Evolutionary conservation across 2,329 filamentous ascomycete genomes (phyloP), one percentile per base, ranked within the genome.

Genomic region (Fusarium odoratissimum): DNA sequence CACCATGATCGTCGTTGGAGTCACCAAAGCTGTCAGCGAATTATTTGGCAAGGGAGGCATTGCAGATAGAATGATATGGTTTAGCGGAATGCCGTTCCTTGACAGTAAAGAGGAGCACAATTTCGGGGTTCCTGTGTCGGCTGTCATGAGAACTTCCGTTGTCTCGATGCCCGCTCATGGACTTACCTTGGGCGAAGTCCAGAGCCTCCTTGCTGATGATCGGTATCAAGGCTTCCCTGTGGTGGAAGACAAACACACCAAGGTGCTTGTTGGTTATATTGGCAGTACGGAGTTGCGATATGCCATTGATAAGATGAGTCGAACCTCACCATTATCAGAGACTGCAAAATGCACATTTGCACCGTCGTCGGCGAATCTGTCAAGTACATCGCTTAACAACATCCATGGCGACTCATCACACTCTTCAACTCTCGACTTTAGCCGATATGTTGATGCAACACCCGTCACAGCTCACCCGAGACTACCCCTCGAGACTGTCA

Each of bases 61-160:
- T 65, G 96, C 96, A 28, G 96, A 99, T 81, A 92, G 95, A 69
- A 97, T 98, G 94, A 99, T 99, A 76, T 97, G 95, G 92, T 97
- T 98, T 84, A 98, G 94, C 76, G 96, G 96, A 2, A 97, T 98
- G 78, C 96, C 96, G 0, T 99, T 97, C 83, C 87, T 99, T 6
- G 96, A 99, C 83, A 97, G 93, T 82, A 99, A 99, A 80, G 95
- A 98, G 82, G 96, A 98, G 64, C 95, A 98, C 82, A 95, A 95
- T 59, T 98, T 98, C 82, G 95, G 95, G 51, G 95, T 98, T 1
- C 93, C 96, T 0, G 96, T 98, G 14, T 96, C 94, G 0, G 90
- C 93, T 71, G 94, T 93, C 72, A 98, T 98, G 95, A 95, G 91
- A 3, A 89, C 88, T 5, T 89, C 93, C 57, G 88, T 95, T 1